A percentile compares a stretch with the other conserved stretches of the same genome.
Evolutionary conservation across 2,329 filamentous ascomycete species (phyloP).

Genomic region (Sodiomyces alkalinus): DNA sequence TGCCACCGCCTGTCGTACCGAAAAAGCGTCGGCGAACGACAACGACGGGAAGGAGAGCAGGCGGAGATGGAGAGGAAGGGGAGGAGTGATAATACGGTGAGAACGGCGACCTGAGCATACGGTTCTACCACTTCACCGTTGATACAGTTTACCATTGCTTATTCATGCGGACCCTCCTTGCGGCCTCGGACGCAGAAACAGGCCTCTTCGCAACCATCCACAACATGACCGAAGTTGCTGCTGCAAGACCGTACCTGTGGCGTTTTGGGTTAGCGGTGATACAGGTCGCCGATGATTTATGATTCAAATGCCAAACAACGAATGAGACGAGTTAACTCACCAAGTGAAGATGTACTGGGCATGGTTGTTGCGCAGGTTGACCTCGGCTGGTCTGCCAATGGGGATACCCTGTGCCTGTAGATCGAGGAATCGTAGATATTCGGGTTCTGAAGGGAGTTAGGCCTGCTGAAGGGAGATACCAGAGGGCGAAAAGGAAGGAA

Average conservation of each 20-base stretch:
- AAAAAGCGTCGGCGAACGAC: slow-evolving; percentile 27
- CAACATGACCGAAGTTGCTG: slow-evolving; percentile 87
- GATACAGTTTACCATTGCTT: slow-evolving; percentile 68
- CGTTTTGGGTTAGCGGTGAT: too few species aligned
- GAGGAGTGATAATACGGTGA: too few species aligned
- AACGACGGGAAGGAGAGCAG: slow-evolving; percentile 26
- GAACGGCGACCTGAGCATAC: slow-evolving; percentile 6
- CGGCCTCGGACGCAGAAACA: slow-evolving; percentile 42
- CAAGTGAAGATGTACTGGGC: slow-evolving; percentile 98
- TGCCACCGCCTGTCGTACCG: slow-evolving; percentile 40
- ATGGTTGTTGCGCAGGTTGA: slow-evolving; percentile 92
- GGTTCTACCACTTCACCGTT: slow-evolving; percentile 6
- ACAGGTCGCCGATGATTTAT: too few species aligned
- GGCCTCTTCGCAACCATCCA: slow-evolving; percentile 91
- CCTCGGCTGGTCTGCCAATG: slow-evolving; percentile 74
- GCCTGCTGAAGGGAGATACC: neutral
- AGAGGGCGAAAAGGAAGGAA: too few species aligned
- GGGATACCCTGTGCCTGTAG: slow-evolving; percentile 71
- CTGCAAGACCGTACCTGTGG: slow-evolving; percentile 65
- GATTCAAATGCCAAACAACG: neutral
- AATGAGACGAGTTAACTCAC: slow-evolving; percentile 30
- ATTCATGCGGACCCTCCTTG: slow-evolving; percentile 61
- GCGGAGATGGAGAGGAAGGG: slow-evolving; percentile 16
- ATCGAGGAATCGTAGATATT: slow-evolving; percentile 61
- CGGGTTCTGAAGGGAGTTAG: slow-evolving; percentile 43